Conservation (phyloP, 2,329 filamentous ascomycete genomes). For the Chrysoporthe cubensis region DNA sequence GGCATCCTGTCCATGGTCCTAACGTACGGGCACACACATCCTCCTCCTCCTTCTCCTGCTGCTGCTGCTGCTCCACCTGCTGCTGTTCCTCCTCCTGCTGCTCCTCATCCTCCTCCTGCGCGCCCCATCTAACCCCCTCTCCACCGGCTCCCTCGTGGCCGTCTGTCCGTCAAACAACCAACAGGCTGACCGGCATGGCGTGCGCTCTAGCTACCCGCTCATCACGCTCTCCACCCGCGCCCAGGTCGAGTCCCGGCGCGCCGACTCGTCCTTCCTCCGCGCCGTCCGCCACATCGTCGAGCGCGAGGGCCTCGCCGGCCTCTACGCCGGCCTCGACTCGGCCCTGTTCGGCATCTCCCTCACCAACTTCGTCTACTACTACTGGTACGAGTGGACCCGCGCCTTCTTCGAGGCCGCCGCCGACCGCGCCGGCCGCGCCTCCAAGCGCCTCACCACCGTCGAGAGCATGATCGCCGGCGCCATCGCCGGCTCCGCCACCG, state of each 20-base stretch:
- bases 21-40: slow-evolving; percentile 60
- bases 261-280: slow-evolving; percentile 80
- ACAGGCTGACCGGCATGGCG: background rate
- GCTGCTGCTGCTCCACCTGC: slow-evolving; percentile 20
- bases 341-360: slow-evolving; percentile 97
- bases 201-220: slow-evolving; percentile 74
- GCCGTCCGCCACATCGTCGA: slow-evolving; percentile 86
- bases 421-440: slow-evolving; percentile 70
- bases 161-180: too few species aligned
- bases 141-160: slow-evolving; percentile 12
- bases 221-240: slow-evolving; percentile 97
- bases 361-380: slow-evolving; percentile 99
- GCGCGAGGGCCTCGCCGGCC: slow-evolving; percentile 84
- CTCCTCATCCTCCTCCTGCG: background rate
- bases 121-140: background rate
- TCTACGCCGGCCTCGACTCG: slow-evolving; percentile 92
- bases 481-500: slow-evolving; percentile 89
- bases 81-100: slow-evolving; percentile 20
- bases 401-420: slow-evolving; percentile 83
- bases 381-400: slow-evolving; percentile 99
- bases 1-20: slow-evolving; percentile 94
- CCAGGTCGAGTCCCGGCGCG: slow-evolving; percentile 95
- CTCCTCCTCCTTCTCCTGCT: slow-evolving; percentile 16
- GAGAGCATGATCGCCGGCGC: slow-evolving; percentile 96
- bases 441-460: slow-evolving; percentile 82